phyloP scores from a whole-genome alignment of 2,329 filamentous ascomycete species.

The Xylaria sp. region DNA sequence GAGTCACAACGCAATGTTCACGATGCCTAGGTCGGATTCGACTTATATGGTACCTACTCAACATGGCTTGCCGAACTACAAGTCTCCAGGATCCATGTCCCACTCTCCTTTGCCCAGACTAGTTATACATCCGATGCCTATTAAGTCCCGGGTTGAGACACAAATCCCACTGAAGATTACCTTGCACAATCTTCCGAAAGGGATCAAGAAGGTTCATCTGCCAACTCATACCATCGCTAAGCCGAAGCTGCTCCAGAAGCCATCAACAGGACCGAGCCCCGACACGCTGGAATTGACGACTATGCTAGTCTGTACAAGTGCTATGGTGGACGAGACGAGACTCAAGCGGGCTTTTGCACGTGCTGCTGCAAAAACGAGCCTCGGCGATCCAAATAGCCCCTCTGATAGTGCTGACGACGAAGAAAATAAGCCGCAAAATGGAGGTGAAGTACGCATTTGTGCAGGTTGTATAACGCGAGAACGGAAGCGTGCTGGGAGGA shows the following conservation, averaged over 20 bases:
- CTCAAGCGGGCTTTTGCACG: slow-evolving; percentile 61
- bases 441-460: slow-evolving; percentile 92
- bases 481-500: slow-evolving; percentile 81
- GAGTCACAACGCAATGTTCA: background rate
- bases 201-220: slow-evolving; percentile 75
- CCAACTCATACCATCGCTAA: slow-evolving; percentile 91
- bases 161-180: slow-evolving; percentile 87
- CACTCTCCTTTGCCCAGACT: slow-evolving; percentile 37
- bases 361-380: slow-evolving; percentile 41
- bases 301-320: slow-evolving; percentile 84
- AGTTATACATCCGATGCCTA: slow-evolving; percentile 60
- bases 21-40: slow-evolving; percentile 14
- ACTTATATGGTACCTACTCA: slow-evolving; percentile 14
- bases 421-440: slow-evolving; percentile 70
- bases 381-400: slow-evolving; percentile 26
- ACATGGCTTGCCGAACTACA: slow-evolving; percentile 19
- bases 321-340: slow-evolving; percentile 69
- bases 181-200: slow-evolving; percentile 66
- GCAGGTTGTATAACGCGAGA: slow-evolving; percentile 86
- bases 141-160: slow-evolving; percentile 91
- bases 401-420: slow-evolving; percentile 52
- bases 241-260: slow-evolving; percentile 79
- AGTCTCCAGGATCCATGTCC: slow-evolving; percentile 12
- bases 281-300: slow-evolving; percentile 77
- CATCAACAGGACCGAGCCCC: slow-evolving; percentile 56